Evolutionary conservation across 257 asterid species (phyloP).

Genomic region (Nicotiana paniculata): DNA sequence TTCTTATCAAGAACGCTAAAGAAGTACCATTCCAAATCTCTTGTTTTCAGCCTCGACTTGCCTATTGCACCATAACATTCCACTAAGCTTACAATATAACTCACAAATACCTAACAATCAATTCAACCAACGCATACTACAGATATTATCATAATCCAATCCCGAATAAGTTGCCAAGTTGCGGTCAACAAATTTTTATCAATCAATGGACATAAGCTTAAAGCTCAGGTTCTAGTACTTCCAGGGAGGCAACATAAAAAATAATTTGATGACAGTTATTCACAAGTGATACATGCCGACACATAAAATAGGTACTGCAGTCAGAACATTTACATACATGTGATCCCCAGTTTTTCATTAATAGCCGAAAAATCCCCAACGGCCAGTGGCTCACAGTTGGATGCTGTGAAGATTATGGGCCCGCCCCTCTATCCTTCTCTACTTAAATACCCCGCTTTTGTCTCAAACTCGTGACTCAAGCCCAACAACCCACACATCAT

Average conservation of each 20-base stretch:
- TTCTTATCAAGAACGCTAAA: slow-evolving; percentile 83
- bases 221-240: background rate
- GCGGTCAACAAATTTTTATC: too few relatives aligned
- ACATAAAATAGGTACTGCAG: background rate
- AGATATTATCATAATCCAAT: background rate
- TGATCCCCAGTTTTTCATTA: too few relatives aligned
- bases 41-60: slow-evolving; percentile 58
- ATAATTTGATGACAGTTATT: background rate
- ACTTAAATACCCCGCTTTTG: too few relatives aligned
- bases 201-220: background rate
- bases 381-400: too few relatives aligned
- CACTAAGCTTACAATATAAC: background rate
- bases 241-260: background rate
- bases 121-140: background rate
- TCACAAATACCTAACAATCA: background rate
- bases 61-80: slow-evolving; percentile 29
- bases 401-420: too few relatives aligned
- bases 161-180: background rate
- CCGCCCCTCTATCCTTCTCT: too few relatives aligned
- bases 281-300: background rate
- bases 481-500: too few relatives aligned
- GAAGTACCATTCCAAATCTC: slow-evolving; percentile 93
- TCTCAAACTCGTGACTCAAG: too few relatives aligned
- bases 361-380: too few relatives aligned
- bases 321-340: background rate